These are phyloP conservation scores for Cytospora leucostoma DNA, from an alignment of 2,329 filamentous ascomycete genomes.

Conservation along the genomic window DNA sequence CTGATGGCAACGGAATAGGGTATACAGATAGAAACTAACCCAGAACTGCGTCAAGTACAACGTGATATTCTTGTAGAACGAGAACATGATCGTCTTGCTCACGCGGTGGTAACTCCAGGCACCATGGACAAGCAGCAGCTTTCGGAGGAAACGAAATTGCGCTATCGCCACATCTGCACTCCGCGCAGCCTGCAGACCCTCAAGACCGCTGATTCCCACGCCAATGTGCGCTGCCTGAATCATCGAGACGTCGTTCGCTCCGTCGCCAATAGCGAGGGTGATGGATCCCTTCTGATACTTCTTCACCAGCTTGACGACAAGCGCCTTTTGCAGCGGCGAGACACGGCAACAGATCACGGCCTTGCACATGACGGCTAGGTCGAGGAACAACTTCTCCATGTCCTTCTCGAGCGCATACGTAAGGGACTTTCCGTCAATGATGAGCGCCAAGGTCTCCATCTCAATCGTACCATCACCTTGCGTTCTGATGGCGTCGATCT, in stretches of 20 bases:
- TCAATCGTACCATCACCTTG: constrained; percentile 77
- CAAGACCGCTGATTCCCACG: constrained; percentile 93
- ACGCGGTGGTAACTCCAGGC: constrained; percentile 98
- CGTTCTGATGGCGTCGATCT: constrained; percentile 83
- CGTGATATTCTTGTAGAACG: constrained; percentile 99
- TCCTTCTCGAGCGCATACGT: constrained; percentile 93
- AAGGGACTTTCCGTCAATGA: constrained; percentile 95
- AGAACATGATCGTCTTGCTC: constrained; percentile 95
- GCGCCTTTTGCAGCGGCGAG: constrained; percentile 91
- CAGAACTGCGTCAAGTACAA: constrained; percentile 99
- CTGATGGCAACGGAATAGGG: neutral
- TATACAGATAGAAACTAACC: constrained; percentile 55
- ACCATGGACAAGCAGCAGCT: constrained; percentile 91
- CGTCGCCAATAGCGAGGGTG: constrained; percentile 92
- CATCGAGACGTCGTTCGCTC: constrained; percentile 99
- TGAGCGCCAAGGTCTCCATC: constrained; percentile 81
- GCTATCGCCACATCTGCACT: constrained; percentile 95
- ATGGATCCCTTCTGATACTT: constrained; percentile 86
- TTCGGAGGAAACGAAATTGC: constrained; percentile 93
- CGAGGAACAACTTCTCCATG: constrained; percentile 88
- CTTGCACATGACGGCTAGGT: constrained; percentile 93
- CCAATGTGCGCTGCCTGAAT: constrained; percentile 98
- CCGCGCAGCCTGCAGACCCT: constrained; percentile 93
- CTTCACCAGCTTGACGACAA: constrained; percentile 98
- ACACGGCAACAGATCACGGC: constrained; percentile 99